These are phyloP conservation scores for Rutstroemia sp. DNA, from an alignment of 2,329 filamentous ascomycete genomes.

Conservation along the genomic window DNA sequence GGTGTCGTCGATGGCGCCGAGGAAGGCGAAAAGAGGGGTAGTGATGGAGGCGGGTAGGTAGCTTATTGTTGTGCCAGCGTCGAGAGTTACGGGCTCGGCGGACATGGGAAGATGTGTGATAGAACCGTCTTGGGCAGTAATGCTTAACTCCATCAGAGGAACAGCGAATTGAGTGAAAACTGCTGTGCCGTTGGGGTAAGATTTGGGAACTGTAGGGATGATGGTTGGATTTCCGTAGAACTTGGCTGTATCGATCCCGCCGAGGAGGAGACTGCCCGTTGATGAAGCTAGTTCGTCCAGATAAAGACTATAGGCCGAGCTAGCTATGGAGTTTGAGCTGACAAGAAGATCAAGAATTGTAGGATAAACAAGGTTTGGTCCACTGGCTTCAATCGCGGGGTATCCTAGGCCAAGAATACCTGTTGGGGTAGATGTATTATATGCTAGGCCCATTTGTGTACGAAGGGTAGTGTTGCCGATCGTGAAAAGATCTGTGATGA, in stretches of 20 bases:
- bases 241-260: slow-evolving; percentile 39
- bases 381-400: slow-evolving; percentile 37
- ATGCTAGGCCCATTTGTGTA: slow-evolving; percentile 47
- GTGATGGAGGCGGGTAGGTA: slow-evolving; percentile 49
- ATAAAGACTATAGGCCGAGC: slow-evolving; percentile 33
- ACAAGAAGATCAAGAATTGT: slow-evolving; percentile 29
- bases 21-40: slow-evolving; percentile 33
- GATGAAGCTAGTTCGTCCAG: slow-evolving; percentile 25
- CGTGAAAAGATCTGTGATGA: slow-evolving; percentile 29
- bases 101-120: slow-evolving; percentile 17
- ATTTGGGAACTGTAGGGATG: slow-evolving; percentile 13
- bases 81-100: slow-evolving; percentile 45
- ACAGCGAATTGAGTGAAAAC: slow-evolving; percentile 19
- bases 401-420: slow-evolving; percentile 54
- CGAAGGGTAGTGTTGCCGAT: slow-evolving; percentile 41
- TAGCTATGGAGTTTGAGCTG: slow-evolving; percentile 34
- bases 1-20: slow-evolving; percentile 32
- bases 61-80: slow-evolving; percentile 59
- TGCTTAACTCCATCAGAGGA: slow-evolving; percentile 18
- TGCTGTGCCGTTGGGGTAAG: slow-evolving; percentile 12
- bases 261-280: slow-evolving; percentile 34
- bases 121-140: slow-evolving; percentile 20
- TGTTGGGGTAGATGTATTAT: slow-evolving; percentile 37
- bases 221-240: slow-evolving; percentile 31
- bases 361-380: slow-evolving; percentile 26